Base-by-base conservation (phyloP, 345 rosid species). In the Gossypium longicalyx region DNA sequence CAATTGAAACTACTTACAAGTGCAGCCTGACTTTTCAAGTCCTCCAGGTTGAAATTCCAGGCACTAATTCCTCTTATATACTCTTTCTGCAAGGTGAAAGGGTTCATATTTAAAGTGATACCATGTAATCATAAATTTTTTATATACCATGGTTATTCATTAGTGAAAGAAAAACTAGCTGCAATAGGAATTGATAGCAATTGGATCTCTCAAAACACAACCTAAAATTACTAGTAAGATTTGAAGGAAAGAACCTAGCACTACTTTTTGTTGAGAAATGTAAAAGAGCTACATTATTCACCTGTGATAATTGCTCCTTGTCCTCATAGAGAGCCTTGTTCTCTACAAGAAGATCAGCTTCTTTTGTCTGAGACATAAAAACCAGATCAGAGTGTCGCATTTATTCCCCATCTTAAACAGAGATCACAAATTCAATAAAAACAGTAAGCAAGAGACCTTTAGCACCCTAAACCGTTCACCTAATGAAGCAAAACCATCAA, bases 1-100 rank as follows among this genome's bases (percentile, higher is more conserved):
- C 58, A 74, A 65, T 12, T 54, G 20, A 41, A 72, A 75, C 51
- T 59, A 84, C 94, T 81, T 81, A 95, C 98, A 83, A 88, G 89
- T 9, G 96, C 96, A 85, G 99, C 99, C 83, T 93, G 99, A 82
- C 75, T 86, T 82, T 89, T 95, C 74, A 93, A 86, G 86, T 95
- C 99, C 72, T 92, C 99, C 19, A 95, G 87, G 83, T 93, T 93
- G 83, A 95, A 95, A 80, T 95, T 91, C 99, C 98, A 95, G 48
- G 92, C 98, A 72, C 99, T 95, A 77, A 95, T 84, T 78, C 99
- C 99, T 86, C 85, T 87, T 57, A 90, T 91, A 76, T 95, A 95
- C 80, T 95, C 99, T 93, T 89, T 93, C 97, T 91, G 92, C 91
- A 83, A 75, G 71, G 71, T 53, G 65, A 79, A 48, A 67, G 75